These are phyloP conservation scores for Obelidium mucronatum DNA, from an alignment of 192 early-diverging fungal species.

Conservation along the genomic window DNA sequence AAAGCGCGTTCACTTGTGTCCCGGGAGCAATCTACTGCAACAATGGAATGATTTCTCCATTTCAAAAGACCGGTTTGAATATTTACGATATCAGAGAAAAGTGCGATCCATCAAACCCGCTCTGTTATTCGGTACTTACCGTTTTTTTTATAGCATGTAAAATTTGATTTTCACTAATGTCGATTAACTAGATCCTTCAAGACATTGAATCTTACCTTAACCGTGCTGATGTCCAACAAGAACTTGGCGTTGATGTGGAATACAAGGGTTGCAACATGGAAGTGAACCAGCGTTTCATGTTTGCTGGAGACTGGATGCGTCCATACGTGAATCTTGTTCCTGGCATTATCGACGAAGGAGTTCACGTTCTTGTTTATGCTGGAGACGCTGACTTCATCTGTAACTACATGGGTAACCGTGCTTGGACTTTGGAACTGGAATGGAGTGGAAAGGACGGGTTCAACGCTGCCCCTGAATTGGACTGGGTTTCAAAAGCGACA, in stretches of 20 bases:
- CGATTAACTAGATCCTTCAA: constrained; percentile 58
- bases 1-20: constrained; percentile 79
- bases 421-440: constrained; percentile 82
- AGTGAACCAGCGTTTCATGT: constrained; percentile 78
- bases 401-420: constrained; percentile 90
- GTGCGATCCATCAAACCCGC: constrained; percentile 78
- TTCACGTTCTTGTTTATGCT: constrained; percentile 88
- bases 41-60: constrained; percentile 77
- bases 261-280: constrained; percentile 86
- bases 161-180: not conserved
- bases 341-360: constrained; percentile 75
- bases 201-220: constrained; percentile 86
- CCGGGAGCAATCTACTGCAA: constrained; percentile 89
- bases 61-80: constrained; percentile 80
- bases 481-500: constrained; percentile 72
- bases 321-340: constrained; percentile 70
- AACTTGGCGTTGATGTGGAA: constrained; percentile 74
- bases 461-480: constrained; percentile 67
- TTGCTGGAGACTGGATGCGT: constrained; percentile 90
- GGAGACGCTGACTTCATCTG: constrained; percentile 96
- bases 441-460: constrained; percentile 84
- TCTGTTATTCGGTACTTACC: constrained; percentile 73
- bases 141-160: not conserved
- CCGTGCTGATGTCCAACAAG: constrained; percentile 71
- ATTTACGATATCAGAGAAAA: constrained; percentile 92